A percentile compares a stretch with the other conserved stretches of the same genome.
phyloP scores from a whole-genome alignment of 2,329 filamentous ascomycete genomes.

The Calonectria pauciramosa region DNA sequence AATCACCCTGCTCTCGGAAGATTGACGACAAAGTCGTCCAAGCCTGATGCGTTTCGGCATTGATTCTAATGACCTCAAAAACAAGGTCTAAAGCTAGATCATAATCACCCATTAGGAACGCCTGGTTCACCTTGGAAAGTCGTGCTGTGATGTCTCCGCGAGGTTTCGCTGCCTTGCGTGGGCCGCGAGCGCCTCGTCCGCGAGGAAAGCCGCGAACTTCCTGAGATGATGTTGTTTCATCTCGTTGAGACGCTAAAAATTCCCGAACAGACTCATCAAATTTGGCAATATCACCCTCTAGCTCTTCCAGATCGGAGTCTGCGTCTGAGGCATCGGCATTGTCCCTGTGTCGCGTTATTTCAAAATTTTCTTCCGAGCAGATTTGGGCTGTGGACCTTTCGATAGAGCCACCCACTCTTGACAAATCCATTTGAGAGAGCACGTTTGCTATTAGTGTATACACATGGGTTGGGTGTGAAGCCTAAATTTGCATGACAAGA shows the following conservation, averaged over 20 bases:
- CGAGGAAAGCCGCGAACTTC: slow-evolving; percentile 39
- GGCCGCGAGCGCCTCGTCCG: slow-evolving; percentile 57
- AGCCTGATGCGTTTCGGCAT: slow-evolving; percentile 75
- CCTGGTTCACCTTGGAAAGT: slow-evolving; percentile 75
- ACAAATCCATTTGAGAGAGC: slow-evolving; percentile 10
- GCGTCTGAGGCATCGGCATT: slow-evolving; percentile 54
- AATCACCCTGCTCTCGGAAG: slow-evolving; percentile 71
- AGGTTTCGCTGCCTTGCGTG: slow-evolving; percentile 75
- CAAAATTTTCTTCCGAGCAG: not conserved
- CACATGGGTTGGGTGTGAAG: not conserved
- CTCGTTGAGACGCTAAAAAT: slow-evolving; percentile 56
- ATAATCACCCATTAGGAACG: slow-evolving; percentile 74
- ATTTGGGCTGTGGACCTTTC: not conserved
- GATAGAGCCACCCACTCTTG: not conserved
- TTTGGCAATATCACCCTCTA: slow-evolving; percentile 59
- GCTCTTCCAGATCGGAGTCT: slow-evolving; percentile 60
- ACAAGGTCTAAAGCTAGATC: slow-evolving; percentile 70
- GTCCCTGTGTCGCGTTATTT: slow-evolving; percentile 31
- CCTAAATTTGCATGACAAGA: not conserved
- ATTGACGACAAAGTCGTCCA: slow-evolving; percentile 75
- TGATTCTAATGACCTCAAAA: slow-evolving; percentile 76
- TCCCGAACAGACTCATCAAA: slow-evolving; percentile 58
- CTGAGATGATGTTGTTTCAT: slow-evolving; percentile 36
- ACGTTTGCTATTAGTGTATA: not conserved
- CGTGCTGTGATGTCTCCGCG: slow-evolving; percentile 79